These are phyloP conservation scores for Fagopyrum homotropicum DNA, from an alignment of 148 eudicot species.

Conservation along the genomic window DNA sequence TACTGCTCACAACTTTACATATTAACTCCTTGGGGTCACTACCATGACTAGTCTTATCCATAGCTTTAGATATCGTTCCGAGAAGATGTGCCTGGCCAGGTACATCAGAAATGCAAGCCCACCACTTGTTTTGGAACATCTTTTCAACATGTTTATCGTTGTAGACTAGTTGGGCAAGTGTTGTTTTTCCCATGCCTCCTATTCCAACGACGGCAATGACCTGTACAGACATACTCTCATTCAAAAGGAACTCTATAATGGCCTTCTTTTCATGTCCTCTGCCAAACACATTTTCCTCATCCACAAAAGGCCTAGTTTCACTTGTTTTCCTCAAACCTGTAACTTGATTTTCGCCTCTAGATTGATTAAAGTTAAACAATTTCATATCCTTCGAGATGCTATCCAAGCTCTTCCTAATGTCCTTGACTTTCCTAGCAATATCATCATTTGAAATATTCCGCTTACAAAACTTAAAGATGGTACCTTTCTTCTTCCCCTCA, in stretches of 20 bases:
- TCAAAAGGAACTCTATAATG: not conserved
- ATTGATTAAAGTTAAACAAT: not conserved
- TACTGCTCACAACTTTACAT: not conserved
- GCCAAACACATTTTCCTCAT: constrained; percentile 5
- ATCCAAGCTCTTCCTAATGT: not conserved
- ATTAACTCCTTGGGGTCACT: not conserved
- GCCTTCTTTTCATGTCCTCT: constrained; percentile 6
- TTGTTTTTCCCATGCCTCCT: no score
- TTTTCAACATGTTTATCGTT: not conserved
- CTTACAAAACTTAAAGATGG: no score
- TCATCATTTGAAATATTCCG: not conserved
- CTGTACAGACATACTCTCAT: no score
- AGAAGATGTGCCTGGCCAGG: not conserved
- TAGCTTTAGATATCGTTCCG: not conserved
- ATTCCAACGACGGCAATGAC: no score
- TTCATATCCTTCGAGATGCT: not conserved
- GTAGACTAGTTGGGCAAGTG: no score
- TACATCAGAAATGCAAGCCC: constrained; percentile 21
- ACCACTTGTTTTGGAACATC: constrained; percentile 13
- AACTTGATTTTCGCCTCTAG: not conserved
- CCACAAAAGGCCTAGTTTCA: not conserved
- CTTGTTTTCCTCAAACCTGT: not conserved
- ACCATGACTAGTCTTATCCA: not conserved
- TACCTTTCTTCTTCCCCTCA: not conserved
- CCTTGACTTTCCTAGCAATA: not conserved